Evolutionary conservation across 1,284 basidiomycete species (phyloP), one percentile per base, ranked within the genome.

Genomic region (Sphaerobolus stellatus): DNA sequence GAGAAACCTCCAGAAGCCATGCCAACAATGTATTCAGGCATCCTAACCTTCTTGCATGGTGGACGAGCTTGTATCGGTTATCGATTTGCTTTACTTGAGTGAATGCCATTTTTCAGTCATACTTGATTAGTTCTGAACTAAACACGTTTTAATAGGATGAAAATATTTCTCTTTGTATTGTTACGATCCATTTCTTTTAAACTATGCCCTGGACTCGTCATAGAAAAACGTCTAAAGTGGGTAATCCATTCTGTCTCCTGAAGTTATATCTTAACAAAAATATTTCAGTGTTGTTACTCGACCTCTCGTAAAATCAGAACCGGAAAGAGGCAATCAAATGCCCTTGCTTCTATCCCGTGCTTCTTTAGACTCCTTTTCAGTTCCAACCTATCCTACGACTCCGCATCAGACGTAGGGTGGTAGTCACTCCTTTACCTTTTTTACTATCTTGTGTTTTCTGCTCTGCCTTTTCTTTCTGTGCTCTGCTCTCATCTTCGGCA

Each of bases 31-130:
- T 86, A 80, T 68, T 78, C 83, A 2, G 82, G 83, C 62, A 76
- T 79, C 27, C 64, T 89, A 53, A 86, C 86, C 16, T 91, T 90
- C 70, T 68, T 87, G 46, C 64, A 61, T 46, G 78, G 76, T 58
- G 80, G 79, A 52, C 71, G 88, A 52, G 82, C 83, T 36, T 89
- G 86, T 65, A 87, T 89, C 61, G 86, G 87, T 6, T 88, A 82
- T 66, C 77, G 79, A 61, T 89, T 90, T 62, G 85, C 87, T 6
- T 62, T 90, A 44, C 75, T 77, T 25, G 86, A 90, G 83, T 84
- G 64, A 71, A 82, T 79, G 22, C 9, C 28, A n/a, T 7, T 43
- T 53, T 41, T n/a, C 9, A 14, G 22, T 43, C 27, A 33, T 40
- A 40, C 24, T 46, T 2, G 22, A 18, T 34, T 6, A 53, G 16